Evolutionary conservation across 805 yeast genomes (phyloP).

Genomic region (Wickerhamiella azymoides): DNA sequence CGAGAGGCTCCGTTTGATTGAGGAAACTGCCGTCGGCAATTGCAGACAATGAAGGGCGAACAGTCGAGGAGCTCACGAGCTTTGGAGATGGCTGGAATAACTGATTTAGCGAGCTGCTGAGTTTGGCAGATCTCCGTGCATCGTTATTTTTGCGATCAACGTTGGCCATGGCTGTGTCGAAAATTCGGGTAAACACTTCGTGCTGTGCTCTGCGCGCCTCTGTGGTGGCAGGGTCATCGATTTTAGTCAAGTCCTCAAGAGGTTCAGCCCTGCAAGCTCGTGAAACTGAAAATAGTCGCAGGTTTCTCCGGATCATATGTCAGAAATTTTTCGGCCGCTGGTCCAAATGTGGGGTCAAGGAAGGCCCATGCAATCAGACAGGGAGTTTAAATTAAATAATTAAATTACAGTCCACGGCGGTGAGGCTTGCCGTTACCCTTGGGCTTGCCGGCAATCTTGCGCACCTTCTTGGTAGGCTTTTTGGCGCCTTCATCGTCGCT

Average conservation of each 20-base stretch:
- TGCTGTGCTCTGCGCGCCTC: not conserved
- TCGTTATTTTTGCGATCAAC: not conserved
- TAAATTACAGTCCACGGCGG: slow-evolving; percentile 6
- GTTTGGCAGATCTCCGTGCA: not conserved
- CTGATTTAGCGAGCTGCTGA: not conserved
- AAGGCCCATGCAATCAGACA: too few species aligned
- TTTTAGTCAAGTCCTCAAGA: not conserved
- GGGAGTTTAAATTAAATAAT: not conserved
- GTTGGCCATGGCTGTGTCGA: not conserved
- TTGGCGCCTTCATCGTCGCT: slow-evolving; percentile 28
- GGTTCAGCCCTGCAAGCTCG: not conserved
- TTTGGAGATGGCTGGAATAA: not conserved
- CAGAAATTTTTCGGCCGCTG: too few species aligned
- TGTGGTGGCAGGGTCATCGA: not conserved
- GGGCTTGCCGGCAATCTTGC: slow-evolving; percentile 3
- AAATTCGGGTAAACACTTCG: slow-evolving; percentile 2
- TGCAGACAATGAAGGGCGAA: not conserved
- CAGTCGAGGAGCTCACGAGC: not conserved
- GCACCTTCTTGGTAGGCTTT: not conserved
- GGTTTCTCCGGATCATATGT: too few species aligned
- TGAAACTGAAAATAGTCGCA: not conserved
- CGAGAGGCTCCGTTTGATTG: not conserved
- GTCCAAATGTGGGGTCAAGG: too few species aligned
- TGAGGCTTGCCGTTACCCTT: slow-evolving; percentile 4
- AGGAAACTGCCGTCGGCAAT: not conserved